Base-by-base conservation (phyloP, 805 yeast genomes). In the Cyberlindnera nakhonratchasimensis region DNA sequence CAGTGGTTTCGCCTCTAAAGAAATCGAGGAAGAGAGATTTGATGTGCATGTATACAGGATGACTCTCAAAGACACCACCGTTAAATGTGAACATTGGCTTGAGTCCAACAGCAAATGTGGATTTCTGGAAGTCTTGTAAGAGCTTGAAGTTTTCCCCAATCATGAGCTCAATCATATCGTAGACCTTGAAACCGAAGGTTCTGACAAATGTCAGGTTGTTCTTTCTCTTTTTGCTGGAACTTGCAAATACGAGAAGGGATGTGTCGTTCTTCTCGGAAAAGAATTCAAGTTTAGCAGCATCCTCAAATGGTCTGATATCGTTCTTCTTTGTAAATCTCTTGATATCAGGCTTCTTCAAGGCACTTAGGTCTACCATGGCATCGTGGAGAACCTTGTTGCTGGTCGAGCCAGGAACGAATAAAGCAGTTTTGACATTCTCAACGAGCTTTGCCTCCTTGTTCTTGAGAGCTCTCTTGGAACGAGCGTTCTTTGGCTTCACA, bases 11-110 rank as follows among this genome's bases (percentile, higher is more conserved):
- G 34, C 89, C 98, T 54, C 95, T 75, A 74, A 82, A 93, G 63
- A 93, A 84, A 65, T 93, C 99, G 51, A 93, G 58, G 58, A 93
- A 89, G 51, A 90, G 70, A 1, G 96, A 88, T 67, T 91, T 91
- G 50, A 89, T 60, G 48, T 90, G 96, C 63, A 74, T 78, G 66
- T 75, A 90, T 20, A 82, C 82, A 22, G 97, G 96, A 59, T 91
- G 88, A 11, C 82, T 72, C 53, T 93, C 98, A 57, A 93, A 93
- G 9, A 84, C 84, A 18, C 93, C 80, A 33, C 99, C 97, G 62
- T 88, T 88, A 71, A 93, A 93, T 3, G 84, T 73, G 64, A 93
- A 85, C 90, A 93, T 79, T 46, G 99, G 99, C 63, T 88, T 90
- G 61, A 91, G 71, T 22, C 99, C 99, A 29, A 91, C 71, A 32